Evolutionary conservation across 371 early-diverging fungal species (phyloP).

Genomic region (Smittium culicis): DNA sequence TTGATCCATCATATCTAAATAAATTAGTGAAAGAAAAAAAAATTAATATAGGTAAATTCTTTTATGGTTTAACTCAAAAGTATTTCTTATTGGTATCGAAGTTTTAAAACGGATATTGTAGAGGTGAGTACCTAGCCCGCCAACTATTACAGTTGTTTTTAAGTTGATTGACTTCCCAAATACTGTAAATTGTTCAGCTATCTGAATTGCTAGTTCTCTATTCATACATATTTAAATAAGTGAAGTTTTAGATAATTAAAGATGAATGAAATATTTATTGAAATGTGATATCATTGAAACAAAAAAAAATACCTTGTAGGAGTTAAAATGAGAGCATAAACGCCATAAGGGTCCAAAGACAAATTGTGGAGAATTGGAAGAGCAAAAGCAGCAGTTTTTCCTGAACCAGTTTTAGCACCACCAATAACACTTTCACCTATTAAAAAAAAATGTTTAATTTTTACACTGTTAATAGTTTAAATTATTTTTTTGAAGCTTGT

Average conservation of each 20-base stretch:
- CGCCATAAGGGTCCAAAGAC: constrained; percentile 82
- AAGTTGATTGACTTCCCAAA: constrained; percentile 82
- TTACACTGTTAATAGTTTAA: too few species aligned
- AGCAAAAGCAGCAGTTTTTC: constrained; percentile 99
- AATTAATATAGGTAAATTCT: neutral
- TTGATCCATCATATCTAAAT: constrained; percentile 78
- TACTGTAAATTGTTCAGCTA: constrained; percentile 87
- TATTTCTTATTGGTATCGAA: too few species aligned
- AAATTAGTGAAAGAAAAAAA: constrained; percentile 5
- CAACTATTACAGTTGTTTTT: constrained; percentile 81
- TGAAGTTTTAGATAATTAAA: too few species aligned
- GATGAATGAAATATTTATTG: too few species aligned
- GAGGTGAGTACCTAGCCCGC: constrained; percentile 58
- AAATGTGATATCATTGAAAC: too few species aligned
- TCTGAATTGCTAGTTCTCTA: constrained; percentile 90
- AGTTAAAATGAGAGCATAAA: constrained; percentile 87
- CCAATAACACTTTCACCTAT: constrained; percentile 78
- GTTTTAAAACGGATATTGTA: neutral
- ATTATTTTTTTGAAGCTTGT: too few species aligned
- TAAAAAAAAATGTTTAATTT: too few species aligned
- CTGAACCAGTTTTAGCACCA: constrained; percentile 96
- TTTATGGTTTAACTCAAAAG: too few species aligned
- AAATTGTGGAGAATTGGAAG: constrained; percentile 91
- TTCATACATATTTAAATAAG: too few species aligned
- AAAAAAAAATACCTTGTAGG: constrained; percentile 65